Evolutionary conservation across 371 early-diverging fungal genomes (phyloP).

Genomic region (Blastocladiella emersonii): DNA sequence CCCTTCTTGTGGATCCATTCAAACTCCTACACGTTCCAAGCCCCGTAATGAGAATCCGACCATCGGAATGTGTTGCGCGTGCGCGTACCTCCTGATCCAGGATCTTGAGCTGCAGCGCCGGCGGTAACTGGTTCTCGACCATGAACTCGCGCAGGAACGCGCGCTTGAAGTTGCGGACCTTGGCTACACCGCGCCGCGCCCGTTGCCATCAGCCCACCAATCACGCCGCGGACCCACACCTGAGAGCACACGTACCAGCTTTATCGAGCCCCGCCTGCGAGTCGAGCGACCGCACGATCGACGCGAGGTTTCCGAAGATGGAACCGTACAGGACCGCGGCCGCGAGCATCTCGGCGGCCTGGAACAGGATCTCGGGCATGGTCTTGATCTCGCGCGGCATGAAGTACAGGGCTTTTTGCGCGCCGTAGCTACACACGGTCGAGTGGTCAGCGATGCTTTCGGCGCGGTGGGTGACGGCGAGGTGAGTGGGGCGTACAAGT

Average conservation of each 20-base stretch:
- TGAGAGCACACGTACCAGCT: neutral
- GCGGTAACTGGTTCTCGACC: neutral
- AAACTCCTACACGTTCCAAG: neutral
- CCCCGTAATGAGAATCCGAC: neutral
- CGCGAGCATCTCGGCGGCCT: neutral
- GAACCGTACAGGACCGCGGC: neutral
- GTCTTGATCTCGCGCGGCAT: neutral
- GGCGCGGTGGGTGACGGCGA: neutral
- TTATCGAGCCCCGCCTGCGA: constrained; percentile 1
- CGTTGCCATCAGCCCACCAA: too few species aligned
- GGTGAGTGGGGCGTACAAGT: neutral
- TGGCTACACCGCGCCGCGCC: neutral
- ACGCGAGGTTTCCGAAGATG: neutral
- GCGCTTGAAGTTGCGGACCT: neutral
- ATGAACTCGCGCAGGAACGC: neutral
- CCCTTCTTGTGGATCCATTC: constrained; percentile 4
- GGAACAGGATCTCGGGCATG: neutral
- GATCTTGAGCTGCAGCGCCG: neutral
- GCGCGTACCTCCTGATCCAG: neutral
- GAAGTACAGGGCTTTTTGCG: neutral
- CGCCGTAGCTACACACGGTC: neutral
- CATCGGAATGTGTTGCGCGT: neutral
- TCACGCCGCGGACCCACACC: neutral
- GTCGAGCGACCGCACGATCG: neutral
- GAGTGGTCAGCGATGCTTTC: neutral